Evolutionary conservation across 176 grass and related monocot species (phyloP).

Genomic region (Triticum urartu): DNA sequence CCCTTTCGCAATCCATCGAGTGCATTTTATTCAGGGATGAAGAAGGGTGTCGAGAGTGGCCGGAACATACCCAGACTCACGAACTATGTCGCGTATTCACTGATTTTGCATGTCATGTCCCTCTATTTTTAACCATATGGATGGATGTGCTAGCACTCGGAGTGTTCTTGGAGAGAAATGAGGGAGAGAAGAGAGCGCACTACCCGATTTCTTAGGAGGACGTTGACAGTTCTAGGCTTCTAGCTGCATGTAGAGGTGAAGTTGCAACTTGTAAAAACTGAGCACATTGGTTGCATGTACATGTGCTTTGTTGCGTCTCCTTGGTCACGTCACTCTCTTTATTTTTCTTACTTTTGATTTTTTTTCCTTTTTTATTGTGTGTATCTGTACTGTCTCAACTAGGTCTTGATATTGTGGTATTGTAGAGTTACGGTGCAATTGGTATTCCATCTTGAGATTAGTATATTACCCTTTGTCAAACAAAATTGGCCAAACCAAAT

Average conservation of each 20-base stretch:
- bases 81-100: background rate
- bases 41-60: background rate
- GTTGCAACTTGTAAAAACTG: background rate
- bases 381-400: too few relatives aligned
- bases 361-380: too few relatives aligned
- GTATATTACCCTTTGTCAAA: too few relatives aligned
- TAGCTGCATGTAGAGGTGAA: background rate
- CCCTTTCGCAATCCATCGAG: slow-evolving; percentile 13
- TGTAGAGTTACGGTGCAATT: too few relatives aligned
- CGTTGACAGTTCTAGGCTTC: slow-evolving; percentile 9
- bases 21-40: slow-evolving; percentile 34
- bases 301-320: too few relatives aligned
- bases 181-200: background rate
- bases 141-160: background rate
- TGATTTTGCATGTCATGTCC: background rate
- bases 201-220: slow-evolving; percentile 17
- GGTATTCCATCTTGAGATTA: too few relatives aligned
- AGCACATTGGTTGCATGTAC: background rate
- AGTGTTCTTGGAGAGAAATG: slow-evolving; percentile 18
- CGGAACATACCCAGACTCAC: background rate
- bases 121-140: slow-evolving; percentile 2
- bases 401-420: too few relatives aligned
- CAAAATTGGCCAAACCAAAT: too few relatives aligned
- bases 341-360: too few relatives aligned
- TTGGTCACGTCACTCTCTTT: too few relatives aligned